phyloP scores from a whole-genome alignment of 2,329 filamentous ascomycete genomes.

The Penicillium sp. region DNA sequence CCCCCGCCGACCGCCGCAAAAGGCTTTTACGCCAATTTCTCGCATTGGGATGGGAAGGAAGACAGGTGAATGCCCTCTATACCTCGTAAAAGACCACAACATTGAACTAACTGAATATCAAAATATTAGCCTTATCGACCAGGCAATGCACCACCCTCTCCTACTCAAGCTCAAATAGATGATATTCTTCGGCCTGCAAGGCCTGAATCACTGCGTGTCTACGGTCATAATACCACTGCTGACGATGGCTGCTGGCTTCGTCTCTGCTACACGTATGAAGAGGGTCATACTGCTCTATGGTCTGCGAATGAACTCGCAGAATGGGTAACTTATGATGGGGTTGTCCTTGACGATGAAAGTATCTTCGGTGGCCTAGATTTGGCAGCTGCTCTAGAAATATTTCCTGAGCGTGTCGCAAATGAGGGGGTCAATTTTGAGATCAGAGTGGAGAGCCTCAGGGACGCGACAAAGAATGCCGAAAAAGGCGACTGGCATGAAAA shows the following conservation, averaged over 20 bases:
- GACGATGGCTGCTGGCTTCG: conserved; percentile 3
- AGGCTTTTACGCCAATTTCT: neutral
- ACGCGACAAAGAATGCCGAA: neutral
- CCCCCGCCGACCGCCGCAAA: neutral
- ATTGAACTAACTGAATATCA: neutral
- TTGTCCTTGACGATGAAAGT: conserved; percentile 6
- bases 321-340: neutral
- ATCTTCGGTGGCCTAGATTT: conserved; percentile 6
- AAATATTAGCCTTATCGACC: conserved; percentile 2
- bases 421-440: neutral
- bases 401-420: conserved; percentile 8
- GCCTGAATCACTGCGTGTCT: conserved; percentile 4
- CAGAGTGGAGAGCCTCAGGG: neutral
- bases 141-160: neutral
- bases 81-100: neutral
- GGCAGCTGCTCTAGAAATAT: conserved; percentile 7
- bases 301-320: neutral
- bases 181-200: conserved; percentile 7
- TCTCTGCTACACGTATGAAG: conserved; percentile 8
- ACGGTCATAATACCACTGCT: neutral
- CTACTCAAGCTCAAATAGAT: conserved; percentile 10
- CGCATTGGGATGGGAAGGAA: neutral
- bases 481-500: neutral
- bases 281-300: conserved; percentile 5
- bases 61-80: neutral